Evolutionary conservation across 495 filamentous ascomycete species (phyloP), one percentile per base, ranked within the genome.

Genomic region (Penicillium alfredii): DNA sequence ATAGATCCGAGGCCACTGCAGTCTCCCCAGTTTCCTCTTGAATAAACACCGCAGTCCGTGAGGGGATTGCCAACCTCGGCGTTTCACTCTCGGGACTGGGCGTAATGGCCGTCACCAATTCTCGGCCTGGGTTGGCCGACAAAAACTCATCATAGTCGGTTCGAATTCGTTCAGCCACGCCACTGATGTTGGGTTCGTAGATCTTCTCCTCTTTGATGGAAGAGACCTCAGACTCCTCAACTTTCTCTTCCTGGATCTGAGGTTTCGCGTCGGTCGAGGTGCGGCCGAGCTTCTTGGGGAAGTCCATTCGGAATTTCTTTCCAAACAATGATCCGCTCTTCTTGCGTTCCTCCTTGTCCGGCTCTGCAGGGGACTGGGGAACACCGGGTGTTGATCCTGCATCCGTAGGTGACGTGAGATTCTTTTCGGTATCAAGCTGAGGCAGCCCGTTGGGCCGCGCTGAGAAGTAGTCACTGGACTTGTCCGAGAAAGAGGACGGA

Each of bases 1-100:
- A 97, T 4, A 97, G 66, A 66, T 97, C 92, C 16, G 84, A 83
- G 31, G 88, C 89, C 30, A 92, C 92, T 18, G 89, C 92, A 21
- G 84, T 84, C 49, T 83, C 82, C 6, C 77, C 78, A 1, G 84
- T 82, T 52, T 98, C 93, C 55, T 97, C 92, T 56, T 98, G 93
- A 33, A 98, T 87, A 29, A 97, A 84, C 20, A 98, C 83, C 14
- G 80, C 84, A 11, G 87, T 94, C 12, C 76, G 75, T 12, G 77
- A 53, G 1, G 92, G 92, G 11, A 84, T 81, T 40, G 86, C 80
- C 13, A 98, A 59, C 15, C 84, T 76, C 0, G 92, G 92, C 1
- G 92, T 93, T 47, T 98, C 92, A 42, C 71, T 84, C 2, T 84
- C 78, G 4, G 82, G 58, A 51, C 84, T 89, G 0, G 93, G 92